Evolutionary conservation across 208 protist species (phyloP).

Genomic region (Vickermania ingenoplastis): DNA sequence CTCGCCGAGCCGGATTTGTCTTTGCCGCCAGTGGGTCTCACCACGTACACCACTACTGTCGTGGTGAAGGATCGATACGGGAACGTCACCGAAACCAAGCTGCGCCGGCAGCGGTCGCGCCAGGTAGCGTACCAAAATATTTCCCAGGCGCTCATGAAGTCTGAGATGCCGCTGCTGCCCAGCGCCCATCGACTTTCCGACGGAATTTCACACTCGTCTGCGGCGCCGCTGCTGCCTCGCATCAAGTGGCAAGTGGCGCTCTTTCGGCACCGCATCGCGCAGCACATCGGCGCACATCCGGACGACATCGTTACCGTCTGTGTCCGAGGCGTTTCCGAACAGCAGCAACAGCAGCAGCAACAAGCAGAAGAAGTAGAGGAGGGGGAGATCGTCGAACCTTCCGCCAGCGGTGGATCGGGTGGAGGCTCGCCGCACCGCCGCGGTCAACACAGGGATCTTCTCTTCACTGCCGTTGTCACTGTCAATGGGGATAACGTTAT

Average conservation of each 20-base stretch:
- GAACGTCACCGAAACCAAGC: conserved; percentile 23
- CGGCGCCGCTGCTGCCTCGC: conserved; percentile 46
- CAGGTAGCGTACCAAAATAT: conserved; percentile 44
- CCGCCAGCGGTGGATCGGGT: background rate
- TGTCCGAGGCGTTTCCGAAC: background rate
- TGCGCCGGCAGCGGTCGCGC: conserved; percentile 41
- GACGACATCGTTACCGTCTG: conserved; percentile 2
- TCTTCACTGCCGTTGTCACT: conserved; percentile 4
- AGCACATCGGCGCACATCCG: conserved; percentile 4
- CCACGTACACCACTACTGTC: conserved; percentile 21
- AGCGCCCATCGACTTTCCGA: background rate
- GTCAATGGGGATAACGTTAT: conserved; percentile 26
- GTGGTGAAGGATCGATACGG: conserved; percentile 26
- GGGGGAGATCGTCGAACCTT: background rate
- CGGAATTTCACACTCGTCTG: background rate
- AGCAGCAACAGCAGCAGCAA: background rate
- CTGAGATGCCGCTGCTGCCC: conserved; percentile 7
- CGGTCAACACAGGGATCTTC: conserved; percentile 1
- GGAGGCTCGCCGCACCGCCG: background rate
- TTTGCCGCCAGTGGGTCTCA: conserved; percentile 1
- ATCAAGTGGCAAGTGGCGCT: conserved; percentile 79
- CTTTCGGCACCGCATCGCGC: conserved; percentile 40
- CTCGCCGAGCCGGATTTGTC: too few species aligned
- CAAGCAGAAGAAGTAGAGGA: background rate
- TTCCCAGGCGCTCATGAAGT: conserved; percentile 31